A percentile compares a stretch with the other conserved stretches of the same genome.
Conservation (phyloP, 768 basidiomycete species). For the Termitomyces sp. region DNA sequence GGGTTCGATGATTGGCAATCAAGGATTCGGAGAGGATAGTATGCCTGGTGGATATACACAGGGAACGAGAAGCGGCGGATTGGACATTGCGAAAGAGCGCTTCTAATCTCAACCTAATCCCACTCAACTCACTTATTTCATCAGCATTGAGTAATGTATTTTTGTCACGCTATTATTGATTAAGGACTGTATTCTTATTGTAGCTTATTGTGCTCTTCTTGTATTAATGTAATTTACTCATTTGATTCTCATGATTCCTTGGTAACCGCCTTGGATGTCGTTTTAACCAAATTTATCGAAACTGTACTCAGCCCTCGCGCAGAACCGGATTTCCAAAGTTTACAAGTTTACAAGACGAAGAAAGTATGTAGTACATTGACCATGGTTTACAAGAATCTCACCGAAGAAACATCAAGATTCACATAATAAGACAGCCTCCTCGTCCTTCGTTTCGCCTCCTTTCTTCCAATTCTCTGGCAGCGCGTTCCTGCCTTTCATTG, state of each 20-base stretch:
- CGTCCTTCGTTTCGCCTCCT: background rate
- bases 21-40: background rate
- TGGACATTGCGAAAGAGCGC: background rate
- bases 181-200: background rate
- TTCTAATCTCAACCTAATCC: background rate
- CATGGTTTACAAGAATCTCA: background rate
- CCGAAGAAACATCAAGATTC: background rate
- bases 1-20: background rate
- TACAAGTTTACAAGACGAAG: background rate
- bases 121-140: too few species aligned
- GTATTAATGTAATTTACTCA: background rate
- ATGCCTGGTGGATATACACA: conserved; percentile 8
- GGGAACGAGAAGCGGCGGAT: background rate
- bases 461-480: conserved; percentile 1
- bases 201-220: background rate
- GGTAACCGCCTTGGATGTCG: too few species aligned
- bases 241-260: background rate
- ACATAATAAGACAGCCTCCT: background rate
- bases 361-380: background rate
- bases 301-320: too few species aligned
- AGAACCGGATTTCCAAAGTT: background rate
- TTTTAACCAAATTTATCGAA: too few species aligned
- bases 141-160: background rate
- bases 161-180: background rate
- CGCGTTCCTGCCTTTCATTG: background rate